Base-by-base conservation (phyloP, 2,329 filamentous ascomycete species). In the Chrysoporthe austroafricana region DNA sequence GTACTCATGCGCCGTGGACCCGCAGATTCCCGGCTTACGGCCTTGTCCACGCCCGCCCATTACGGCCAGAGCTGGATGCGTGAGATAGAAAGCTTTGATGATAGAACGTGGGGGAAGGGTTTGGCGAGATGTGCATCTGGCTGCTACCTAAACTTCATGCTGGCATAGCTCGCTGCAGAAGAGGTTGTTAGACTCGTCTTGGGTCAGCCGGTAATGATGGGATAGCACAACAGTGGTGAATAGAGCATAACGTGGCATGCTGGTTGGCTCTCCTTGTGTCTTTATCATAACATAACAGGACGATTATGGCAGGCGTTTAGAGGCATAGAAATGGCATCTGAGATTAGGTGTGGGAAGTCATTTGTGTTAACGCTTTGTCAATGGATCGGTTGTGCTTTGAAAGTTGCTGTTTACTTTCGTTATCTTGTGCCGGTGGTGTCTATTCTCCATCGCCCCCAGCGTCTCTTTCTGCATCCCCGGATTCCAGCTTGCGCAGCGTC, bases 401-500 rank as follows among this genome's bases (percentile, higher is more conserved):
- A 32, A 11, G 16, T n/a, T 50, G 26, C 39, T 66, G 21, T 63
- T 44, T 69, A 26, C 26, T 13, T 57, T 68, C 69, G 64, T 46
- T 52, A 58, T 42, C n/a, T n/a, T n/a, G 21, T 50, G 39, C 32
- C 43, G 43, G 32, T 64, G 32, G 11, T 11, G 6, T 39, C 32
- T 70, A 62, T 16, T 72, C 68, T 43, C 58, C 69, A 36, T 71
- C 70, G 7, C 56, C 69, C n/a, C 68, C 72, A 2, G 42, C 26
- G 8, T 61, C 59, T 14, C 21, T 46, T 48, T 61, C 58, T 18
- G 42, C 42, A 32, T 73, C 79, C 11, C 77, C 78, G 48, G 69
- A 74, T 5, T 76, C 75, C 42, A 80, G 76, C 73, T 86, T 86
- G 59, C 84, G 81, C 71, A 86, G 72, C 50, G 77, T 80, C 71